Percentiles rank a stretch among this genome's conserved stretches.
These are phyloP conservation scores for Brettanomyces nanus DNA, from an alignment of 805 yeast species.

Conservation along the genomic window DNA sequence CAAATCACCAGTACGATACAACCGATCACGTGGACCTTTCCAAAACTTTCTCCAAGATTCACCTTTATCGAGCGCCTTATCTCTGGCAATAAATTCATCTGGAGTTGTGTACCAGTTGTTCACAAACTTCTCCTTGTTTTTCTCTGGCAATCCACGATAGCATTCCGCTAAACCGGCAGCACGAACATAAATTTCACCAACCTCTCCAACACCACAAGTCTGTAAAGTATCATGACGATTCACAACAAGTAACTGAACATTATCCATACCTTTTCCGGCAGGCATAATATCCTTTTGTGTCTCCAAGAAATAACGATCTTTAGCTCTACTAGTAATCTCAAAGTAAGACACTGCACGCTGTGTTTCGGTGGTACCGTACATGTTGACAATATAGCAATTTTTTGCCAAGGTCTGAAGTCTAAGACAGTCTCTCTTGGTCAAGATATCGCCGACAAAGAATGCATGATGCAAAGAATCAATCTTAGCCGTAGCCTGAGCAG, in stretches of 20 bases:
- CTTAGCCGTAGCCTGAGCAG: conserved; percentile 89
- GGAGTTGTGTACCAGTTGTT: conserved; percentile 83
- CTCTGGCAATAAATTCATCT: conserved; percentile 52
- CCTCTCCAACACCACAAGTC: conserved; percentile 97
- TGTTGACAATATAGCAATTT: conserved; percentile 84
- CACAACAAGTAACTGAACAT: conserved; percentile 90
- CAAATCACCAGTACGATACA: conserved; percentile 94
- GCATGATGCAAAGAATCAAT: conserved; percentile 89
- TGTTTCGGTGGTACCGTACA: conserved; percentile 99
- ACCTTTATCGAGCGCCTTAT: conserved; percentile 34
- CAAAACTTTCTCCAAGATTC: conserved; percentile 72
- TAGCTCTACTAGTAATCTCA: conserved; percentile 68
- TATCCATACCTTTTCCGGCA: conserved; percentile 96
- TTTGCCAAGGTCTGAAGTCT: conserved; percentile 87
- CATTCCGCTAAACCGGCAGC: conserved; percentile 98
- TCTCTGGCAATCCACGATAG: conserved; percentile 83
- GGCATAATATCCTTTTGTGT: conserved; percentile 93
- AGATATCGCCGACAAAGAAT: conserved; percentile 94
- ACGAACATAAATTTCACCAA: conserved; percentile 96
- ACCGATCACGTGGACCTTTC: conserved; percentile 92
- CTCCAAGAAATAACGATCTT: conserved; percentile 67
- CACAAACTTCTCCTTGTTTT: conserved; percentile 81
- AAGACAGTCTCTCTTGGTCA: conserved; percentile 94
- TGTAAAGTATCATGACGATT: conserved; percentile 83
- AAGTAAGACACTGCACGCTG: conserved; percentile 96